Evolutionary conservation across 768 basidiomycete genomes (phyloP), one percentile per base, ranked within the genome.

Genomic region (Suillus bovinus): DNA sequence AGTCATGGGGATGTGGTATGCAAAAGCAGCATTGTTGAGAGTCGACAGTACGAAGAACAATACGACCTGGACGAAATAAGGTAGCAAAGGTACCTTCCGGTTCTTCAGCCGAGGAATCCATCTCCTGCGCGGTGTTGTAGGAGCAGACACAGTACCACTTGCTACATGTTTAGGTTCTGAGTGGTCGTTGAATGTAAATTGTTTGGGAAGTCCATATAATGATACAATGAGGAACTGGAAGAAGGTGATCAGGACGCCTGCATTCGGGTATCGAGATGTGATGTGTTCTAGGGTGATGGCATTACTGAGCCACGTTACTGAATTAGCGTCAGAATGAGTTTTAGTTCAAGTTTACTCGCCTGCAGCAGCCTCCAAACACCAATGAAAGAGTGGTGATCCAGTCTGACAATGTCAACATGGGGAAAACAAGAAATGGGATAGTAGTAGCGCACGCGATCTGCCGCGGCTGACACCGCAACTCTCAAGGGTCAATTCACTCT

Each of bases 291-390:
- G 74, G 0, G 92, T 87, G 62, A 91, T 80, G 36, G 92, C 92
- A 72, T 93, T 94, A 68, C 90, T 92, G 69, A 44, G 22, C n/a
- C 39, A 42, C 38, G 47, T 44, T 60, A 9, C 27, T 5, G 49
- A 50, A 29, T 64, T 10, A 31, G 27, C 59, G 11, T 20, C 14
- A 44, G 41, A 14, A 56, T 31, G 56, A 59, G 55, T 16, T 49
- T 66, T 62, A 16, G 13, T 36, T 7, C 27, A 7, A 39, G 54
- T 61, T 66, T 6, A 75, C 71, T 42, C 70, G 84, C 82, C 88
- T 87, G 80, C 95, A 97, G 75, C 95, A 97, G 1, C 95, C 95
- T 2, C 93, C 94, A 70, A 97, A 96, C 11, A 95, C 84, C 24
- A 95, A 78, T 1, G 85, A 77, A 29, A 96, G 72, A 0, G 92